phyloP scores from a whole-genome alignment of 371 early-diverging fungal species.

The Haplosporangium sp. region DNA sequence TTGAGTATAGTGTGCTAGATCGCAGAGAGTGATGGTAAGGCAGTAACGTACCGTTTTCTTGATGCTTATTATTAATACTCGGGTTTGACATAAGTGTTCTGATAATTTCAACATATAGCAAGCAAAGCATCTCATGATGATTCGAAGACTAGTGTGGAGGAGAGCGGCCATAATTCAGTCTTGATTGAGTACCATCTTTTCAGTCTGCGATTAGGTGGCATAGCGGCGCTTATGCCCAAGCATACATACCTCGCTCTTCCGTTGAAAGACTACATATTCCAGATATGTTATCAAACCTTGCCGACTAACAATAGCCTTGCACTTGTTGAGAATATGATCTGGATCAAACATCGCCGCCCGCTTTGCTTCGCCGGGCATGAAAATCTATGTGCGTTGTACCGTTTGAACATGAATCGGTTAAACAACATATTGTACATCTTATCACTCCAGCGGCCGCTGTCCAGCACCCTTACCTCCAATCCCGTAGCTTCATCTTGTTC shows the following conservation, averaged over 20 bases:
- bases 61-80: background rate
- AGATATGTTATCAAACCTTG: constrained; percentile 61
- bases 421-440: constrained; percentile 58
- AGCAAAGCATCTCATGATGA: constrained; percentile 24
- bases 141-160: constrained; percentile 6
- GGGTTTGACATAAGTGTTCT: constrained; percentile 3
- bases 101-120: constrained; percentile 26
- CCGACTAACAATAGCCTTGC: constrained; percentile 57
- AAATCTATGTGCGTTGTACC: constrained; percentile 49
- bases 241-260: constrained; percentile 58
- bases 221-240: background rate
- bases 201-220: too few species aligned
- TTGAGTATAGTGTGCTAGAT: background rate
- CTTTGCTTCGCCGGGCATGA: constrained; percentile 50
- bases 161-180: background rate
- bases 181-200: too few species aligned
- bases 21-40: background rate
- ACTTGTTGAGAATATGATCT: constrained; percentile 59
- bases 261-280: constrained; percentile 66
- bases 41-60: constrained; percentile 13
- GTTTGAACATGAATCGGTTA: too few species aligned
- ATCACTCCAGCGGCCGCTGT: constrained; percentile 41
- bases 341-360: constrained; percentile 63
- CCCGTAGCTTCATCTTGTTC: constrained; percentile 56
- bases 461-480: constrained; percentile 22